Percentiles rank a stretch among this genome's conserved stretches.
Conservation (phyloP, 805 yeast genomes). For the Candida gorgasii region DNA sequence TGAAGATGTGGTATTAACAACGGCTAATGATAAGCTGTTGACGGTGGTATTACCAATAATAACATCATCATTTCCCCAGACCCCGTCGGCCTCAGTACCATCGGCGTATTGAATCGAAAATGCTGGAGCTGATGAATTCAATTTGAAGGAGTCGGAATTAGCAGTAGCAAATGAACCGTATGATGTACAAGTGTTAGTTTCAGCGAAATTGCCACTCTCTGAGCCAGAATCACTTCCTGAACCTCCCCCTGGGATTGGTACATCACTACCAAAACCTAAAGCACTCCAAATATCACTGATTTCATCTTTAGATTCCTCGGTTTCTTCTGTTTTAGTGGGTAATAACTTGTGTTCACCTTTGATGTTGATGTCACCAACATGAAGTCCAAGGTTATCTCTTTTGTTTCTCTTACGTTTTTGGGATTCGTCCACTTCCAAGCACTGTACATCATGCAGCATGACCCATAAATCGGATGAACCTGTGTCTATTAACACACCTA, state of each 20-base stretch:
- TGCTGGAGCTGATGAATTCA: constrained; percentile 39
- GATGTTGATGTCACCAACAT: constrained; percentile 12
- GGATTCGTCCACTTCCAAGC: constrained; percentile 13
- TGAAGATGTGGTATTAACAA: constrained; percentile 66
- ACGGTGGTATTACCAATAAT: constrained; percentile 50
- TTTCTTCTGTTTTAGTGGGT: neutral
- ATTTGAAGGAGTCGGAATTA: constrained; percentile 37
- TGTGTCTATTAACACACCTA: constrained; percentile 39
- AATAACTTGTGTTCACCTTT: neutral
- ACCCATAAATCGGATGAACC: constrained; percentile 48
- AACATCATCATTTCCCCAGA: constrained; percentile 66
- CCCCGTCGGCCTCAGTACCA: constrained; percentile 47
- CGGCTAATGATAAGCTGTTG: constrained; percentile 63
- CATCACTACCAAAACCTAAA: constrained; percentile 6
- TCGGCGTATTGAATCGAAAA: constrained; percentile 53
- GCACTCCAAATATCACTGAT: neutral
- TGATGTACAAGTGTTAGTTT: constrained; percentile 37
- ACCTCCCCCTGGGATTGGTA: neutral
- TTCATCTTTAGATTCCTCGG: neutral
- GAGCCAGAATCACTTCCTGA: constrained; percentile 10
- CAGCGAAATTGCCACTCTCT: no score
- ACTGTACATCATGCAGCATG: constrained; percentile 31
- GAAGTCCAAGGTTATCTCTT: constrained; percentile 10
- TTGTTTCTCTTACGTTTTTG: neutral
- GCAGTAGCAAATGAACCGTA: constrained; percentile 51